phyloP scores from a whole-genome alignment of 495 filamentous ascomycete genomes.

The Annulohypoxylon bovei region DNA sequence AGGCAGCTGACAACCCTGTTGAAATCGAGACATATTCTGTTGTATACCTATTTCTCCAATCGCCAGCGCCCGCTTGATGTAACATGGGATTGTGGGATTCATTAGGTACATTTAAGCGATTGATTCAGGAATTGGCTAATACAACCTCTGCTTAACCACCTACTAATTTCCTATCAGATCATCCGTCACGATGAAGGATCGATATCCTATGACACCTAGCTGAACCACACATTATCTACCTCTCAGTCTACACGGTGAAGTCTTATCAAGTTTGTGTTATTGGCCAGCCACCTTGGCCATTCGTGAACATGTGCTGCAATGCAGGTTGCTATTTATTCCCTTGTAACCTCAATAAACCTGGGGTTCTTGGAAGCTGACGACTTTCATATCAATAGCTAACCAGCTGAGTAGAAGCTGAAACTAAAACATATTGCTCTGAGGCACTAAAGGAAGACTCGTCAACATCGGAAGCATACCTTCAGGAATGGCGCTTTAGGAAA shows the following conservation, averaged over 20 bases:
- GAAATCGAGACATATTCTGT: background rate
- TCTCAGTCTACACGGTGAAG: background rate
- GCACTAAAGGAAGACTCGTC: background rate
- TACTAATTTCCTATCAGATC: slow-evolving; percentile 3
- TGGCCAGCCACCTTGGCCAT: background rate
- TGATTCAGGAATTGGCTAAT: slow-evolving; percentile 7
- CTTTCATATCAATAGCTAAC: background rate
- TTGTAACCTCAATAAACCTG: background rate
- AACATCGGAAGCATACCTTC: background rate
- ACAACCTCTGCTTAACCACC: background rate
- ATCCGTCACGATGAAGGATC: slow-evolving; percentile 16
- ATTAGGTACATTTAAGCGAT: background rate
- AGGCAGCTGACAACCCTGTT: slow-evolving; percentile 18
- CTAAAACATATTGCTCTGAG: background rate
- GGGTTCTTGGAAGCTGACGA: slow-evolving; percentile 2
- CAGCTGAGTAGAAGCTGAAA: background rate
- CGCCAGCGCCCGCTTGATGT: background rate
- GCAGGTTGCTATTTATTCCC: background rate
- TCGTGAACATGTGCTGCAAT: background rate
- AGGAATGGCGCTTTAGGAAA: background rate
- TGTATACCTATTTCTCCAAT: background rate
- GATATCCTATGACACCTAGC: background rate
- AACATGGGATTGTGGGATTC: slow-evolving; percentile 9
- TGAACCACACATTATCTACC: background rate
- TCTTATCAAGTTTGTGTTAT: background rate